Base-by-base conservation (phyloP, 139 green algal species). In the Yamagishiella unicocca region DNA sequence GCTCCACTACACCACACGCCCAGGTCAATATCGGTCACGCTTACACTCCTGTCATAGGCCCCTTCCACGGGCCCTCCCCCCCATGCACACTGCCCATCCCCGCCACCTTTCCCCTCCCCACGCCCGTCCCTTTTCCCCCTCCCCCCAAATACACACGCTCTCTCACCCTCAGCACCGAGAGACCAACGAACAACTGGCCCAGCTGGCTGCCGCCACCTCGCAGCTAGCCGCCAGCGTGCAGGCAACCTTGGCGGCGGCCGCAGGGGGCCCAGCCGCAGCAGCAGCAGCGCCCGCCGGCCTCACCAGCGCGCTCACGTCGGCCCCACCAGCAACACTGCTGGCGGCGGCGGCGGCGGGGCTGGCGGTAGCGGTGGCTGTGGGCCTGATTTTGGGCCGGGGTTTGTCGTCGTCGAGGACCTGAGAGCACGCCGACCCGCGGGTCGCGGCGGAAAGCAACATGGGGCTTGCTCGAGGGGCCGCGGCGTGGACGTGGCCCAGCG, bases 121-220 rank as follows among this genome's bases (percentile, higher is more conserved):
- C 58, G 19, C 7, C 24, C 24, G 19, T 68, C 21, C 31, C 21
- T n/a, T 68, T 10, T n/a, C n/a, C 29, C 58, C 58, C 7, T 68
- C 58, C 58, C 22, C 24, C 31, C 58, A 29, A n/a, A n/a, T n/a
- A n/a, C 24, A 7, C 24, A n/a, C 58, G 19, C 17, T 68, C 24
- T 22, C 58, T 68, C 21, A 35, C 35, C 42, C 43, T 2, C 79
- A 85, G 82, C 64, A 83, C 72, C 72, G 72, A 2, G 54, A 83
- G 71, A 89, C 83, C 33, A 89, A 89, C 55, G 35, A 61, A 21
- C 83, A 89, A 72, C 54, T 89, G 72, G n/a, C 33, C 4, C 42
- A 66, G 40, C 71, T 89, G 42, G 75, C 70, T 4, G n/a, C 54
- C 38, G 83, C 83, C 67, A 83, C 83, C 35, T 58, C 83, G 10